phyloP scores from a whole-genome alignment of 2,329 filamentous ascomycete species.

The Ustilaginoidea virens region DNA sequence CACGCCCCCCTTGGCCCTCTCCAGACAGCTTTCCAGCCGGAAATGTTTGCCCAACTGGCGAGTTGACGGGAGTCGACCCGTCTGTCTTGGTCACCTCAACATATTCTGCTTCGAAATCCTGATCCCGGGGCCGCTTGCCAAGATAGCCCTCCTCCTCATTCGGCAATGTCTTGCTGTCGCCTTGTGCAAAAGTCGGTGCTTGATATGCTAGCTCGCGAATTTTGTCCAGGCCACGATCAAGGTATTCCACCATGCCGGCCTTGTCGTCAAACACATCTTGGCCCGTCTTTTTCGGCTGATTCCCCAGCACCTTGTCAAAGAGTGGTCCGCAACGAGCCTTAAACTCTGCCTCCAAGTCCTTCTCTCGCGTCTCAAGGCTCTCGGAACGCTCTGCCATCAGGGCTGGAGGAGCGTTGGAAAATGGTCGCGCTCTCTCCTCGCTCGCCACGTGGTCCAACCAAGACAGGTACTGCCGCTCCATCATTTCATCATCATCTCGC shows the following conservation, averaged over 20 bases:
- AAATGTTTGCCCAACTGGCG: neutral
- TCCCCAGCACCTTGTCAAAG: constrained; percentile 26
- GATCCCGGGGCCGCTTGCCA: constrained; percentile 10
- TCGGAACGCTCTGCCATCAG: constrained; percentile 24
- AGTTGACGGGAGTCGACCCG: constrained; percentile 5
- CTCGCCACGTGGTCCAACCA: constrained; percentile 28
- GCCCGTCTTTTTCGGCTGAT: constrained; percentile 10
- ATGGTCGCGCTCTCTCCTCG: constrained; percentile 23
- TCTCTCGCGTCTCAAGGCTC: constrained; percentile 28
- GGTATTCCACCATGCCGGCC: constrained; percentile 31
- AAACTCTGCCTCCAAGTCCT: constrained; percentile 33
- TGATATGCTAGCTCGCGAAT: constrained; percentile 17
- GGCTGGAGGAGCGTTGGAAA: constrained; percentile 22
- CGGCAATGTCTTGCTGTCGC: constrained; percentile 16
- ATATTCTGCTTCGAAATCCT: constrained; percentile 18
- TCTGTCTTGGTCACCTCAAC: constrained; percentile 17
- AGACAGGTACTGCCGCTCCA: constrained; percentile 24
- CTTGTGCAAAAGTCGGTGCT: constrained; percentile 10
- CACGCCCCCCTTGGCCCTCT: constrained; percentile 10
- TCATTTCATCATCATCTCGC: constrained; percentile 10
- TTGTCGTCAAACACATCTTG: constrained; percentile 27
- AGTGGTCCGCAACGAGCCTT: constrained; percentile 27
- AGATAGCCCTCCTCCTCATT: constrained; percentile 11
- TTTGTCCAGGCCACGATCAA: constrained; percentile 29
- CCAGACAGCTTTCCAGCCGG: constrained; percentile 5